Conservation (phyloP, 345 rosid species). For the Firmiana major region DNA sequence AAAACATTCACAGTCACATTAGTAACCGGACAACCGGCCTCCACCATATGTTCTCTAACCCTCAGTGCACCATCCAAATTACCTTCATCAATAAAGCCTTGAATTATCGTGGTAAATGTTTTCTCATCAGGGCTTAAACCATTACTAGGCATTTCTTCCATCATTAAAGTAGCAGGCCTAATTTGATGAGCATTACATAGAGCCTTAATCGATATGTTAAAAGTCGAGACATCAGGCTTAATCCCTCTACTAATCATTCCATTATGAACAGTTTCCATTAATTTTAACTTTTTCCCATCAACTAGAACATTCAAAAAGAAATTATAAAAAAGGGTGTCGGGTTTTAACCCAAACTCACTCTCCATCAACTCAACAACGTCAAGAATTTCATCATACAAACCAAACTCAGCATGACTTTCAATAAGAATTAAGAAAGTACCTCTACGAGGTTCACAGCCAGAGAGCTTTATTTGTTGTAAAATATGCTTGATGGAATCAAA, state of each 20-base stretch:
- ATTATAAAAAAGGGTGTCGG: constrained; percentile 64
- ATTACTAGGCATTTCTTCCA: constrained; percentile 78
- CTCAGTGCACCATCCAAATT: constrained; percentile 73
- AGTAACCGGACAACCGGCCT: constrained; percentile 41
- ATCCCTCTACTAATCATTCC: constrained; percentile 56
- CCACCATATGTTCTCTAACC: constrained; percentile 57
- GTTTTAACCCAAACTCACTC: constrained; percentile 46
- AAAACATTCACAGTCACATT: constrained; percentile 72
- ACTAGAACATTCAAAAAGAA: constrained; percentile 73
- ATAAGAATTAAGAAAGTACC: constrained; percentile 51
- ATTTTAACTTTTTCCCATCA: constrained; percentile 63
- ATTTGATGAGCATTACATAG: constrained; percentile 82
- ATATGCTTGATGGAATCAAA: constrained; percentile 57
- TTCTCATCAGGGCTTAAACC: constrained; percentile 76
- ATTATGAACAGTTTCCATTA: constrained; percentile 63
- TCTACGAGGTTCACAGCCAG: constrained; percentile 37
- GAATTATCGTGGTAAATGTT: constrained; percentile 81
- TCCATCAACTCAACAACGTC: constrained; percentile 51
- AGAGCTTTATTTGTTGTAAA: constrained; percentile 48
- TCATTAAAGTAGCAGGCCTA: constrained; percentile 74
- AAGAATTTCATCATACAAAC: constrained; percentile 53
- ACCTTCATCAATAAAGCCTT: constrained; percentile 81
- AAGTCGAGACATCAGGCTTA: constrained; percentile 76
- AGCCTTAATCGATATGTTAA: constrained; percentile 75
- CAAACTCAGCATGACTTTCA: constrained; percentile 56